Percentiles rank a stretch among this genome's conserved stretches.
Evolutionary conservation across 1,139 yeast species (phyloP).

Genomic region (Hansenula lynferdii): DNA sequence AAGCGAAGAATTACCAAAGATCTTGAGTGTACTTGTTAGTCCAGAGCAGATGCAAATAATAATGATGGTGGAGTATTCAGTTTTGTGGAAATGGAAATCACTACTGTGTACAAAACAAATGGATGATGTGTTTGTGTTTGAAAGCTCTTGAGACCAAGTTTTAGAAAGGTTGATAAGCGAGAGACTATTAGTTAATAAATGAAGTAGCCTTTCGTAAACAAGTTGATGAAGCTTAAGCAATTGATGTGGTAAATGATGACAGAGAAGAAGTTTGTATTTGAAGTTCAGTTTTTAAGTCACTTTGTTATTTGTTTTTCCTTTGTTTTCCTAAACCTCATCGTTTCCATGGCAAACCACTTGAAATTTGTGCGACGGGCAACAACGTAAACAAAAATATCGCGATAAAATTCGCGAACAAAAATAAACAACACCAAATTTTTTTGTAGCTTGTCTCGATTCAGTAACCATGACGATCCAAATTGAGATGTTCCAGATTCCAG

Average conservation of each 20-base stretch:
- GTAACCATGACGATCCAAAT: neutral
- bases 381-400: neutral
- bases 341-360: conserved; percentile 1
- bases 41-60: too few species aligned
- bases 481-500: neutral
- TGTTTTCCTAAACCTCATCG: conserved; percentile 2
- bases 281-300: too few species aligned
- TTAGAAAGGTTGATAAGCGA: neutral
- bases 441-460: too few species aligned
- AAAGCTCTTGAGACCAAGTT: neutral
- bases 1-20: too few species aligned
- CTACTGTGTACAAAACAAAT: neutral
- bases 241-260: too few species aligned
- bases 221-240: neutral
- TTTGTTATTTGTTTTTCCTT: neutral
- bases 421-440: neutral
- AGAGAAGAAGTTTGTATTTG: too few species aligned
- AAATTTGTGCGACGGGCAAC: neutral
- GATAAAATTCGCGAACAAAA: neutral
- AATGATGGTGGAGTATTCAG: too few species aligned
- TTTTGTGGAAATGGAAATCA: neutral
- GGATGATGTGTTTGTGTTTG: neutral
- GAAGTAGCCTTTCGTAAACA: neutral
- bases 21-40: too few species aligned
- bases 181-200: neutral